Evolutionary conservation across 1,284 basidiomycete species (phyloP), one percentile per base, ranked within the genome.

Genomic region (Puccinia hordei): DNA sequence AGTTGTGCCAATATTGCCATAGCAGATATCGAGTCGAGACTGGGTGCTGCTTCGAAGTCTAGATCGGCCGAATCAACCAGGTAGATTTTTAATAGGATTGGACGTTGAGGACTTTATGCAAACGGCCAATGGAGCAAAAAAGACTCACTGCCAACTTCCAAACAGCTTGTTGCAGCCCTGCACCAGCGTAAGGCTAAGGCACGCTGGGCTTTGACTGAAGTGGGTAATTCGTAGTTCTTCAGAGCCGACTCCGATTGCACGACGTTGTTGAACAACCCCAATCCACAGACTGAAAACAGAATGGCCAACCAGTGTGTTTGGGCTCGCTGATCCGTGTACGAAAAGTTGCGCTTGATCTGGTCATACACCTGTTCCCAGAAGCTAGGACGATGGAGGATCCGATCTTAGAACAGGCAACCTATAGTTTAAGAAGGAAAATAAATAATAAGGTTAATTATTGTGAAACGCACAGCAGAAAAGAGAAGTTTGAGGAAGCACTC

Each of bases 1-100:
- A 78, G 65, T 27, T 78, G 65, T 2, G 76, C 46, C 63, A 78
- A 44, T 10, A 78, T 78, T n/a, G 76, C 63, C 76, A 78, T 78
- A 8, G 76, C 76, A 41, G 35, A 35, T 13, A 78, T 49, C 17
- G 76, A 66, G 19, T 78, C 51, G 0, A 78, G 27, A 27, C 61
- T 78, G 12, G 76, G 76, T 6, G 30, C 33, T 12, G 27, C 15
- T 30, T 53, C 51, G 30, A 55, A 78, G 5, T 51, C 76, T 78
- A 19, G 19, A 17, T 12, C 22, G 19, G 17, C 24, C 49, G 12
- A 57, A 57, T 12, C n/a, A 49, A 57, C n/a, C 27, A 33, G 22
- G 19, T 27, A 71, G 3, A 66, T 0, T 38, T 27, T 66, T 19
- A 66, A 8, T 66, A 19, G 19, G 22, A 41, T 27, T 46, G 24